These are phyloP conservation scores for Puccinia triticina DNA, from an alignment of 1,284 basidiomycete species.

Conservation along the genomic window DNA sequence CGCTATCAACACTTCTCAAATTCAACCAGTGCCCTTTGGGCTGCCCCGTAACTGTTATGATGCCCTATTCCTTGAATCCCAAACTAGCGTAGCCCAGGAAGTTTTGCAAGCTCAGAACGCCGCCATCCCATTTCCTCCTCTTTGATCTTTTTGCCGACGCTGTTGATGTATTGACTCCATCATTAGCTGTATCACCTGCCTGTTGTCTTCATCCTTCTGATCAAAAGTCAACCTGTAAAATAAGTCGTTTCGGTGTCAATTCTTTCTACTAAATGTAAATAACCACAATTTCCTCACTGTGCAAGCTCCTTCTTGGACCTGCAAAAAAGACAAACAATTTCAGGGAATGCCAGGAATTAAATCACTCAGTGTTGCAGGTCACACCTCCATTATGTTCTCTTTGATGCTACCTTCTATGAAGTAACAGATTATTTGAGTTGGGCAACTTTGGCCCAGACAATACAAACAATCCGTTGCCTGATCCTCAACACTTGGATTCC, in stretches of 20 bases:
- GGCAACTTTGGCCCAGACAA: neutral
- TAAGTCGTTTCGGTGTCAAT: neutral
- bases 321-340: neutral
- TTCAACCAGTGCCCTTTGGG: neutral
- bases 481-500: conserved; percentile 8
- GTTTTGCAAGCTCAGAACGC: neutral
- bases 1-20: neutral
- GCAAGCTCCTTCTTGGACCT: conserved; percentile 6
- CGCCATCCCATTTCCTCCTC: neutral
- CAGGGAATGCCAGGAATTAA: neutral
- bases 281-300: neutral
- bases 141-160: neutral
- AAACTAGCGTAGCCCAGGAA: neutral
- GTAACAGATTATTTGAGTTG: neutral
- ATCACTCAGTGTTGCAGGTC: neutral
- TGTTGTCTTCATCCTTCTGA: neutral
- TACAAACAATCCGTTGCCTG: conserved; percentile 1
- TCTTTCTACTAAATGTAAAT: neutral
- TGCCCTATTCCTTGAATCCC: conserved; percentile 7
- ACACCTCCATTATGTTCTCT: conserved; percentile 8
- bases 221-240: neutral
- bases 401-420: conserved; percentile 5
- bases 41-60: conserved; percentile 14
- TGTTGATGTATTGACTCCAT: neutral
- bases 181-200: neutral